phyloP scores from a whole-genome alignment of 208 protist species.

The Trypanosoma rangeli region DNA sequence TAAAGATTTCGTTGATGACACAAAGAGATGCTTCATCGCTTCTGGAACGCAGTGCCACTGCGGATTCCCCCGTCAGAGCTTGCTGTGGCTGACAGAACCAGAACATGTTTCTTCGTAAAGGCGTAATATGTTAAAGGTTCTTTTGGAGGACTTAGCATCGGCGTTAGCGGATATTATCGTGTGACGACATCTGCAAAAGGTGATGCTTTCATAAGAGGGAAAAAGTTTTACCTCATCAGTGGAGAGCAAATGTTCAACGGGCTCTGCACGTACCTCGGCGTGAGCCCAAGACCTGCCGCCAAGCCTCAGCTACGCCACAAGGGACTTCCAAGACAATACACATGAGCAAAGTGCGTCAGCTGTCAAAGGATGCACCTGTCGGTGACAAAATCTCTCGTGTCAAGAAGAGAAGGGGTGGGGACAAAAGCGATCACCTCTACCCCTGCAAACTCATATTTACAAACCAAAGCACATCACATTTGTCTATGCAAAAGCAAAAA shows the following conservation, averaged over 20 bases:
- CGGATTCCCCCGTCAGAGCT: slow-evolving; percentile 18
- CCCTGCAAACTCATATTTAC: not conserved
- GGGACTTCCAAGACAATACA: slow-evolving; percentile 21
- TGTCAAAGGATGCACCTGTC: slow-evolving; percentile 21
- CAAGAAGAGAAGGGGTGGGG: slow-evolving; percentile 6
- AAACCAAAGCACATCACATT: not conserved
- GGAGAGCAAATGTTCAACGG: slow-evolving; percentile 24
- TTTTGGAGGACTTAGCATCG: not conserved
- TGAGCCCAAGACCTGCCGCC: slow-evolving; percentile 10
- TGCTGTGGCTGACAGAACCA: slow-evolving; percentile 16
- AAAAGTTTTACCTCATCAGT: slow-evolving; percentile 22
- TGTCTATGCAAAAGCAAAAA: slow-evolving; percentile 4
- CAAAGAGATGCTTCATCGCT: slow-evolving; percentile 10
- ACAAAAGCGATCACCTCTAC: not conserved
- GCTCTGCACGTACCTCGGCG: slow-evolving; percentile 25
- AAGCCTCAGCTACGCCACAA: slow-evolving; percentile 24
- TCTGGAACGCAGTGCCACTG: slow-evolving; percentile 12
- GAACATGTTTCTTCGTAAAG: not conserved
- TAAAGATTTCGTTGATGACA: slow-evolving; percentile 1
- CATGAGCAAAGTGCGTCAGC: slow-evolving; percentile 24
- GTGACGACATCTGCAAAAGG: not conserved
- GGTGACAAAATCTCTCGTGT: slow-evolving; percentile 22
- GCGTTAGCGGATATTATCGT: slow-evolving; percentile 2
- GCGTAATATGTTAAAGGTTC: too few relatives aligned
- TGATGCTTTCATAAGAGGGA: slow-evolving; percentile 3